Base-by-base conservation (phyloP, 805 yeast species). In the Wickerhamiella kurtzmanii region DNA sequence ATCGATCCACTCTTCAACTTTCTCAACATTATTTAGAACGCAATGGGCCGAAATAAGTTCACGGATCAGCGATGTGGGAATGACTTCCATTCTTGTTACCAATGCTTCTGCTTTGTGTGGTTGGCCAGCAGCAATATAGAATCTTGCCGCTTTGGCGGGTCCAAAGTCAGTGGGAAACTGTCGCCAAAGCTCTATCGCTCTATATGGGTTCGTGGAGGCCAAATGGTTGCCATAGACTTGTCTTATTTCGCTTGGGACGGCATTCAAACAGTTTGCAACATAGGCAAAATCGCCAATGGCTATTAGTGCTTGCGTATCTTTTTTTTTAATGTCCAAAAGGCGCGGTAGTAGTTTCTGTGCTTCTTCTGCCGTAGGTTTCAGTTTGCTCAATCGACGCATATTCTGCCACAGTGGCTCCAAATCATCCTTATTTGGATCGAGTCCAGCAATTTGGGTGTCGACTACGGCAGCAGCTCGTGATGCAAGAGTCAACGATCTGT, bases 111-210 rank as follows among this genome's bases (percentile, higher is more conserved):
- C 56, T 38, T 28, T 32, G 8, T 35, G 28, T 19, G 41, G 35
- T 36, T 50, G 54, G 18, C 25, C 19, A 6, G 51, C 54, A 2
- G 43, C 40, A 0, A 50, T 15, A 41, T 52, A 52, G 13, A 48
- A 40, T 11, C 16, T 35, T 2, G 22, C 47, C 21, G 48, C 53
- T 2, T 42, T 36, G n/a, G 4, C 43, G 11, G 16, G 15, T 36
- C 18, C n/a, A 19, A 16, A 18, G 22, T 4, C 5, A 37, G 35
- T 17, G n/a, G 20, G 37, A 35, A 20, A 11, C 19, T 28, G 13
- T 16, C 47, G 48, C 49, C 46, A 49, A 1, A 50, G 37, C 18
- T 40, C 35, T 6, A 54, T 47, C 4, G 57, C 57, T 15, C 41
- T 37, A 36, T 44, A 50, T 18, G 49, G 44, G 46, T 54, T 41